A percentile compares a stretch with the other conserved stretches of the same genome.
phyloP scores from a whole-genome alignment of 805 yeast species.

The Wickerhamomyces sydowiorum region DNA sequence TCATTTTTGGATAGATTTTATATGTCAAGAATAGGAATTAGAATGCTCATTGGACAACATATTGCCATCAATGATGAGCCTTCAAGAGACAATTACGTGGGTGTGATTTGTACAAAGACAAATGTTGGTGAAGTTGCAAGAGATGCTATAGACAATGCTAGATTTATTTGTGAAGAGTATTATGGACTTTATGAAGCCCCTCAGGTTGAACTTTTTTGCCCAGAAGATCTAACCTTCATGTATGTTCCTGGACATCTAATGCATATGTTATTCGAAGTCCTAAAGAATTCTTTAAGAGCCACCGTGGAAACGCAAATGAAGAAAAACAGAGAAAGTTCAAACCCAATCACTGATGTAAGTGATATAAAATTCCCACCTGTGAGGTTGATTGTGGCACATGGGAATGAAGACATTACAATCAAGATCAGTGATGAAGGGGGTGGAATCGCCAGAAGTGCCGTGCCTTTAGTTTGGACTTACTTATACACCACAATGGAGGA shows the following conservation, averaged over 20 bases:
- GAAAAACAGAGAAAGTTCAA: constrained; percentile 37
- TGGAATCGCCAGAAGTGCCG: constrained; percentile 80
- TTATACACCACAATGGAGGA: constrained; percentile 82
- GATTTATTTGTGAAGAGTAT: constrained; percentile 87
- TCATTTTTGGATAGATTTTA: constrained; percentile 80
- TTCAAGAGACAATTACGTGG: constrained; percentile 66
- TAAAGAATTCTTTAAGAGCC: constrained; percentile 83
- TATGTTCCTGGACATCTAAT: constrained; percentile 91
- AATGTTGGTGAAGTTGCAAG: constrained; percentile 78
- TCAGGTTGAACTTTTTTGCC: constrained; percentile 67
- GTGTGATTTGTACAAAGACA: constrained; percentile 82
- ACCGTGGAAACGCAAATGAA: constrained; percentile 77
- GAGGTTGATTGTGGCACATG: constrained; percentile 82
- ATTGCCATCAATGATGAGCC: constrained; percentile 75
- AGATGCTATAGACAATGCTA: constrained; percentile 86
- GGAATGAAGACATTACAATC: constrained; percentile 85
- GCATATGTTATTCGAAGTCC: constrained; percentile 85
- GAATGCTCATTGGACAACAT: constrained; percentile 94
- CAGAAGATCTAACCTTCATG: constrained; percentile 66
- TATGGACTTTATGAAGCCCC: constrained; percentile 87
- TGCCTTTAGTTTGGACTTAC: constrained; percentile 87
- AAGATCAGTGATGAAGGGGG: constrained; percentile 93
- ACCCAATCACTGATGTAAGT: constrained; percentile 33
- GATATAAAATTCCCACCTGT: constrained; percentile 78
- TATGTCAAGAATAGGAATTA: constrained; percentile 85